A percentile compares a stretch with the other conserved stretches of the same genome.
Conservation (phyloP, 1,284 basidiomycete genomes). For the Nidula niveotomentosa region DNA sequence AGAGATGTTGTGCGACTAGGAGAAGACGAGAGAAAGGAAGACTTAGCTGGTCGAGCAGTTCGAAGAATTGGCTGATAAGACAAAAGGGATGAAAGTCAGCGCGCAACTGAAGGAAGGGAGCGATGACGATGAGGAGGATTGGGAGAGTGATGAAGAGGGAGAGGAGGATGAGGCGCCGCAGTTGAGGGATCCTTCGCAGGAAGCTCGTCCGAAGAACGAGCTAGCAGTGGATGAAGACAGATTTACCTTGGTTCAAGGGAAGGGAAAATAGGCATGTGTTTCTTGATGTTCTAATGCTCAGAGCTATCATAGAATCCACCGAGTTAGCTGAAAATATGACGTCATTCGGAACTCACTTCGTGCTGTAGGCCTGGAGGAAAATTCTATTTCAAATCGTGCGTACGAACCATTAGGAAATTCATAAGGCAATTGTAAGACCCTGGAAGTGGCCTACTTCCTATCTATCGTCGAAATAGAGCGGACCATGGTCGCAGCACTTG, state of each 20-base stretch:
- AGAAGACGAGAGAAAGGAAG: slow-evolving; percentile 40
- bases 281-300: too few relatives aligned
- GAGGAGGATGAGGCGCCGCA: slow-evolving; percentile 53
- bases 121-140: slow-evolving; percentile 45
- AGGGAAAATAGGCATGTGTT: slow-evolving; percentile 32
- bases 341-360: too few relatives aligned
- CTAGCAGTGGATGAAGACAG: slow-evolving; percentile 86
- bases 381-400: too few relatives aligned
- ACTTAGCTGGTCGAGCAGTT: slow-evolving; percentile 48
- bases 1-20: slow-evolving; percentile 71
- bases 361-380: too few relatives aligned
- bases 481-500: too few relatives aligned
- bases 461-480: too few relatives aligned
- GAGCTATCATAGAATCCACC: too few relatives aligned
- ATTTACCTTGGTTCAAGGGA: slow-evolving; percentile 78
- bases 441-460: too few relatives aligned
- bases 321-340: too few relatives aligned
- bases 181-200: slow-evolving; percentile 33
- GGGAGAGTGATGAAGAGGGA: slow-evolving; percentile 30
- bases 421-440: too few relatives aligned
- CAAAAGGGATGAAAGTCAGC: slow-evolving; percentile 57
- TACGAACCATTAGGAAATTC: too few relatives aligned
- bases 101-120: slow-evolving; percentile 47
- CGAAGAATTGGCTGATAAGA: slow-evolving; percentile 60
- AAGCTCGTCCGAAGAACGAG: slow-evolving; percentile 41